These are phyloP conservation scores for Globisporangium acanthophoron DNA, from an alignment of 352 stramenopile genomes.

Conservation along the genomic window DNA sequence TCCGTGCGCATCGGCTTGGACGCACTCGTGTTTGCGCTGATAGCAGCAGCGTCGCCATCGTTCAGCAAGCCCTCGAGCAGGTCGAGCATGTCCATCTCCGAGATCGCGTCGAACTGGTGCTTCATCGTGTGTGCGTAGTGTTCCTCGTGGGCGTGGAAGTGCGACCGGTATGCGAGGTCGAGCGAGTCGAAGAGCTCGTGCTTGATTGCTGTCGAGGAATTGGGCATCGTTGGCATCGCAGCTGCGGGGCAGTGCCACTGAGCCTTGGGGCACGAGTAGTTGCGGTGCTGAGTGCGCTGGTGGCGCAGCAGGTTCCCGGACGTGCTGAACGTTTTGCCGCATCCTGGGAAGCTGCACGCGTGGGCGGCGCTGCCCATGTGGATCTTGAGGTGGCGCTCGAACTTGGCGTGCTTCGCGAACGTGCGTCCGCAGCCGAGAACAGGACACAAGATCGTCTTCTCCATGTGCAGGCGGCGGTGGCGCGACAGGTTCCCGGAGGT, in stretches of 20 bases:
- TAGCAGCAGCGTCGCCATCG: background rate
- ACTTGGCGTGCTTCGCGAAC: background rate
- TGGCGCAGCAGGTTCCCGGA: conserved; percentile 1
- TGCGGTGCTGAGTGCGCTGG: conserved; percentile 1
- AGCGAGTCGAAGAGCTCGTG: background rate
- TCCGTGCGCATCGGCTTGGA: background rate
- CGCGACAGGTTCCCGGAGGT: conserved; percentile 59
- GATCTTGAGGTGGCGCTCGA: conserved; percentile 1
- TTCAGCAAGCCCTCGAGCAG: background rate
- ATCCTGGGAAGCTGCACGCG: background rate
- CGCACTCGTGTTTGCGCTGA: background rate
- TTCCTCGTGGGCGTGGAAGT: background rate
- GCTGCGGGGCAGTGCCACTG: background rate
- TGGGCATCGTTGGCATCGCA: background rate
- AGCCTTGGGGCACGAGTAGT: background rate
- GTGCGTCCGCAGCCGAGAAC: conserved; percentile 5
- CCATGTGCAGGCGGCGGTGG: conserved; percentile 44
- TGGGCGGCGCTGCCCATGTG: background rate
- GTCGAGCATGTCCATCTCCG: background rate
- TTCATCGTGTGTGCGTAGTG: background rate
- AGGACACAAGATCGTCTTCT: background rate
- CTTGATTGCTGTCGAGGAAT: background rate
- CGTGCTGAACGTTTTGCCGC: conserved; percentile 1
- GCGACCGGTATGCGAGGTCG: background rate
- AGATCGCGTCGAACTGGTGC: conserved; percentile 1